Conservation (phyloP, 2,329 filamentous ascomycete genomes). For the Tolypocladium sp. region DNA sequence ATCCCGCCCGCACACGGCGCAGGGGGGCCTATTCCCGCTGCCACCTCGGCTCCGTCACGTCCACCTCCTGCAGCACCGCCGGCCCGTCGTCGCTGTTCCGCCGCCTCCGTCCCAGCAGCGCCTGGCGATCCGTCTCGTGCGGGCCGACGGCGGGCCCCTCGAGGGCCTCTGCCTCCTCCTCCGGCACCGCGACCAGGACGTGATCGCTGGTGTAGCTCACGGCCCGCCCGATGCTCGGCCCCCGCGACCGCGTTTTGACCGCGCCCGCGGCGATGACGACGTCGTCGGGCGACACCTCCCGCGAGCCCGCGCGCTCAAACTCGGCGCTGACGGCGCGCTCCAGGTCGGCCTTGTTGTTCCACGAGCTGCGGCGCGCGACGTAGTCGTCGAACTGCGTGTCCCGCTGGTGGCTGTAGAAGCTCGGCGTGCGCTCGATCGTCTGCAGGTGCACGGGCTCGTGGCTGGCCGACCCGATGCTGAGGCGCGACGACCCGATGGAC, state of each 20-base stretch:
- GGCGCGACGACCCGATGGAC: conserved; percentile 15
- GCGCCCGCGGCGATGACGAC: conserved; percentile 5
- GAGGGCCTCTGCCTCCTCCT: conserved; percentile 22
- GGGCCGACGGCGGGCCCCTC: not conserved
- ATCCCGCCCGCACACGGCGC: not conserved
- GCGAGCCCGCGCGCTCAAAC: conserved; percentile 14
- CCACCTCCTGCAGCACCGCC: conserved; percentile 13
- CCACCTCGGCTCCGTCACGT: conserved; percentile 18
- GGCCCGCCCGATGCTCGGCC: conserved; percentile 16
- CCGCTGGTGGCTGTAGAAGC: conserved; percentile 33
- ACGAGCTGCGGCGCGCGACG: conserved; percentile 22
- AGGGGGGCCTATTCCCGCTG: conserved; percentile 2
- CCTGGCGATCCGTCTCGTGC: conserved; percentile 3
- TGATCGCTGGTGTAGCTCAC: conserved; percentile 28
- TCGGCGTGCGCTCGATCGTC: conserved; percentile 13
- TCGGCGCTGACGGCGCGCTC: conserved; percentile 21
- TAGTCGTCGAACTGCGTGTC: conserved; percentile 40
- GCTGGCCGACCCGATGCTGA: conserved; percentile 16
- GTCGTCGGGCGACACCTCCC: not conserved
- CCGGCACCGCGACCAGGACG: conserved; percentile 27
- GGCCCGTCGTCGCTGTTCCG: conserved; percentile 12
- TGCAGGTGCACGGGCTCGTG: conserved; percentile 12
- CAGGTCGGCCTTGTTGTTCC: conserved; percentile 13
- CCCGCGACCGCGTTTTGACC: conserved; percentile 12
- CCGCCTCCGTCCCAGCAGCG: conserved; percentile 9